Conservation (phyloP, 2,329 filamentous ascomycete genomes). For the Cordyceps javanica region DNA sequence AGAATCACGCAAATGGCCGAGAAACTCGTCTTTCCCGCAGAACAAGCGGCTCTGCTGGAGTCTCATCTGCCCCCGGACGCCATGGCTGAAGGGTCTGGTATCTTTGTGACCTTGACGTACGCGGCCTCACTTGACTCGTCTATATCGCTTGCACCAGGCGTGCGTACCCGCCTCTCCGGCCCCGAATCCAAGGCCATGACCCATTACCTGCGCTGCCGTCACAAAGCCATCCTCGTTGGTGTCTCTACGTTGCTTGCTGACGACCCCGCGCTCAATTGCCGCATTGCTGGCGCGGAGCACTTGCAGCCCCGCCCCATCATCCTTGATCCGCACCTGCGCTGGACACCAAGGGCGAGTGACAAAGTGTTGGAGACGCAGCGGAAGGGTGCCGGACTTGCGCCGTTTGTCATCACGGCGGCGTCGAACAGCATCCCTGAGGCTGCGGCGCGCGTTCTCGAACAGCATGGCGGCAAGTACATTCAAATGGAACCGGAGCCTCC, state of each 20-base stretch:
- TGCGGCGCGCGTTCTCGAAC: constrained; percentile 36
- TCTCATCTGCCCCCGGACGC: constrained; percentile 25
- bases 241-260: constrained; percentile 80
- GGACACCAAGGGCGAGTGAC: constrained; percentile 53
- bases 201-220: constrained; percentile 75
- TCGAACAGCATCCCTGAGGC: constrained; percentile 37
- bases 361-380: constrained; percentile 62
- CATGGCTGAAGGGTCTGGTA: constrained; percentile 19
- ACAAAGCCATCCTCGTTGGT: constrained; percentile 81
- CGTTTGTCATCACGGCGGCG: constrained; percentile 60
- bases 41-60: constrained; percentile 27
- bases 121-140: constrained; percentile 83
- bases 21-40: constrained; percentile 26
- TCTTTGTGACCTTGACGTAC: constrained; percentile 76
- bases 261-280: constrained; percentile 79
- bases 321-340: constrained; percentile 72
- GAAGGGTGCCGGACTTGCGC: constrained; percentile 62
- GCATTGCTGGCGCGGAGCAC: constrained; percentile 52
- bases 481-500: constrained; percentile 27
- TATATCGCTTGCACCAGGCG: constrained; percentile 68
- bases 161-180: constrained; percentile 79
- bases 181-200: constrained; percentile 86
- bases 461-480: constrained; percentile 49
- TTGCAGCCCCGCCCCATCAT: constrained; percentile 74
- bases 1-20: constrained; percentile 24